Evolutionary conservation across 2,329 filamentous ascomycete genomes (phyloP).

Genomic region (Geoglossum cookeanum): DNA sequence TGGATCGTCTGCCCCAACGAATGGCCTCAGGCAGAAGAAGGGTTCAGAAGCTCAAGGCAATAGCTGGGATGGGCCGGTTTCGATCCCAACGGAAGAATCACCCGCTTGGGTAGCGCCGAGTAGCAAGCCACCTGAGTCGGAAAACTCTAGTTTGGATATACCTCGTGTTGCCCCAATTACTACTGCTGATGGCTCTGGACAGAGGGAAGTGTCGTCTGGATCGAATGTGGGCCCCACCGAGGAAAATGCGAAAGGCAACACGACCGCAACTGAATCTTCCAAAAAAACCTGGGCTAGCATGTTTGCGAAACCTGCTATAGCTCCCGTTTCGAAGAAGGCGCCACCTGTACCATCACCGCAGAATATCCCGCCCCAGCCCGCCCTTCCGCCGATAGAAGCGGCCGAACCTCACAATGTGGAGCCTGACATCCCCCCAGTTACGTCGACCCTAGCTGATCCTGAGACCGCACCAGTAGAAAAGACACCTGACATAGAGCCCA

Average conservation of each 20-base stretch:
- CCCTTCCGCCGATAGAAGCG: conserved; percentile 9
- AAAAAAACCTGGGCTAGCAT: conserved; percentile 36
- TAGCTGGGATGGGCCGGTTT: conserved; percentile 3
- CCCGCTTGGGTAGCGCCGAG: not conserved
- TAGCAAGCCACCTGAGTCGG: not conserved
- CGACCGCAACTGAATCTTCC: conserved; percentile 17
- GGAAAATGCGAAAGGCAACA: conserved; percentile 12
- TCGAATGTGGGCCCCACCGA: conserved; percentile 14
- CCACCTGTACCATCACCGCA: conserved; percentile 20
- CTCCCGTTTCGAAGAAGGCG: conserved; percentile 19
- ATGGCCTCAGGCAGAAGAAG: conserved; percentile 1
- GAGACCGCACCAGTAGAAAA: conserved; percentile 7
- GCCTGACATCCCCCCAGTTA: conserved; percentile 23
- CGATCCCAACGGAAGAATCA: conserved; percentile 1
- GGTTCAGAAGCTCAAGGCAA: not conserved
- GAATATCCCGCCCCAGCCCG: conserved; percentile 4
- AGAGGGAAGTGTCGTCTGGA: not conserved
- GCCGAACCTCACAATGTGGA: conserved; percentile 24
- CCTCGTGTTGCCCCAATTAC: not conserved
- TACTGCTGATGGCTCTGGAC: not conserved
- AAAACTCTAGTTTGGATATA: not conserved
- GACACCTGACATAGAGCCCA: conserved; percentile 14
- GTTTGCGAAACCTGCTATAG: conserved; percentile 23
- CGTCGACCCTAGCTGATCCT: conserved; percentile 9
- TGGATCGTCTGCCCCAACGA: conserved; percentile 11